Percentiles rank a stretch among this genome's conserved stretches.
Evolutionary conservation across 129 eudicot genomes (phyloP).

Genomic region (Chrysanthemum seticuspe): DNA sequence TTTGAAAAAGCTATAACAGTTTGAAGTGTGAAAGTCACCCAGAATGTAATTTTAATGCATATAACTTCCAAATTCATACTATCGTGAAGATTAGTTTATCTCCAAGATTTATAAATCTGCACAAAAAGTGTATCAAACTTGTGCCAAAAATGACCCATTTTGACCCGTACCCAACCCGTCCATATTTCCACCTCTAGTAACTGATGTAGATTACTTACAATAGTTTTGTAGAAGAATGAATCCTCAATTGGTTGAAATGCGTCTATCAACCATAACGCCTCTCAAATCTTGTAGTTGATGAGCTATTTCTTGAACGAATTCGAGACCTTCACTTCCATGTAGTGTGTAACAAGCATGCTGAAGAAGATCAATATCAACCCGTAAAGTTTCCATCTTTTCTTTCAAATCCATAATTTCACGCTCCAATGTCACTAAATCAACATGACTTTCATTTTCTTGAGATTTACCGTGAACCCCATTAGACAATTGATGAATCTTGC

Average conservation of each 20-base stretch:
- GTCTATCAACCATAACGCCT: conserved; percentile 39
- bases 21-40: not conserved
- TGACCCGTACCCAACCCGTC: not conserved
- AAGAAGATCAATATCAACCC: conserved; percentile 53
- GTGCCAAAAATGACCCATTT: not conserved
- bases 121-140: not conserved
- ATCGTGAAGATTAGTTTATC: not conserved
- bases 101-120: not conserved
- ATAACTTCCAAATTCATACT: not conserved
- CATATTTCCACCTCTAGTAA: not conserved
- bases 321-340: conserved; percentile 50
- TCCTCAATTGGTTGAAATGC: conserved; percentile 30
- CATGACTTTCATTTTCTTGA: conserved; percentile 24
- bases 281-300: conserved; percentile 59
- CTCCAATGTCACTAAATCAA: conserved; percentile 30
- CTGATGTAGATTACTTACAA: conserved; percentile 13
- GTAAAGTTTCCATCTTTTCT: conserved; percentile 54
- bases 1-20: not conserved
- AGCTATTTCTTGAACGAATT: conserved; percentile 56
- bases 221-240: conserved; percentile 19
- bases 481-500: conserved; percentile 38
- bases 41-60: not conserved
- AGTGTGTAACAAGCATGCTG: conserved; percentile 52
- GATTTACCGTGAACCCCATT: conserved; percentile 29
- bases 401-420: conserved; percentile 49